phyloP scores from a whole-genome alignment of 176 grass and related monocot species.

The Tuctoria greenei region DNA sequence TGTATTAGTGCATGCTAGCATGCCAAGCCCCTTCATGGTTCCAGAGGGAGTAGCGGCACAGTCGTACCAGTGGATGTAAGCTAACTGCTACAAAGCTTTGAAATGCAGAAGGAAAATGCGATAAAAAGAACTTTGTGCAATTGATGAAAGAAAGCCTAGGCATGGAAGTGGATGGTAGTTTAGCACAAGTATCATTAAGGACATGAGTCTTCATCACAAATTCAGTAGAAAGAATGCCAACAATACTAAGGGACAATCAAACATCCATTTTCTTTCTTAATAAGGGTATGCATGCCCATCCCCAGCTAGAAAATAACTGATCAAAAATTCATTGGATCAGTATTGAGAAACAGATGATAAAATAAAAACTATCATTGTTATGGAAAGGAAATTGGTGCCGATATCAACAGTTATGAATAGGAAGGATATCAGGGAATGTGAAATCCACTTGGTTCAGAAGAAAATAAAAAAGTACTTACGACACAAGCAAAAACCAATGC shows the following conservation, averaged over 20 bases:
- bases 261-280: conserved; percentile 6
- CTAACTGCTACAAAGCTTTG: background rate
- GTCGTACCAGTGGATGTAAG: background rate
- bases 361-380: conserved; percentile 9
- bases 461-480: conserved; percentile 76
- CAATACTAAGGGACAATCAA: conserved; percentile 8
- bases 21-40: background rate
- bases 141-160: background rate
- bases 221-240: background rate
- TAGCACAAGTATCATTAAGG: background rate
- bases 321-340: conserved; percentile 15
- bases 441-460: too few relatives aligned
- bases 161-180: background rate
- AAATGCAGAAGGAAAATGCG: background rate
- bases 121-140: conserved; percentile 8
- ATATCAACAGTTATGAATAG: conserved; percentile 13
- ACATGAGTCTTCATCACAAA: conserved; percentile 10
- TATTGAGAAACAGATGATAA: conserved; percentile 15
- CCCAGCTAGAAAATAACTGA: background rate
- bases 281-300: background rate
- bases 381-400: background rate
- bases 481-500: conserved; percentile 80
- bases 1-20: background rate
- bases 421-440: background rate
- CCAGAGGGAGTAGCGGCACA: background rate